These are phyloP conservation scores for Phytophthora podocarpi DNA, from an alignment of 352 stramenopile genomes.

Conservation along the genomic window DNA sequence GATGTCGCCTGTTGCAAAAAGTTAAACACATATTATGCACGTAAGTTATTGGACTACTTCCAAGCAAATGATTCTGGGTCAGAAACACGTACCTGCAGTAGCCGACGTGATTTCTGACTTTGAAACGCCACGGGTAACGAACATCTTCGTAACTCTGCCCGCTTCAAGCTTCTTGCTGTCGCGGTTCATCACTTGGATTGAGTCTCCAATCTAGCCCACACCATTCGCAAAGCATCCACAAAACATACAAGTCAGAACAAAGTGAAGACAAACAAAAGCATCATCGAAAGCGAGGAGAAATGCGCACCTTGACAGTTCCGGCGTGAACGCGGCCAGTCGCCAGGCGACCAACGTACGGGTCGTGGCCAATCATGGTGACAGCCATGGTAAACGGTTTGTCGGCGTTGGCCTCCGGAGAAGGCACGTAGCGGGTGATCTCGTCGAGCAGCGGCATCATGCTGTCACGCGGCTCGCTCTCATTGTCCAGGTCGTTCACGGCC, in stretches of 20 bases:
- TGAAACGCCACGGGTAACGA: slow-evolving; percentile 77
- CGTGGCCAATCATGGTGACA: slow-evolving; percentile 96
- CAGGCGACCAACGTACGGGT: slow-evolving; percentile 97
- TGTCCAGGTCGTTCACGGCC: slow-evolving; percentile 91
- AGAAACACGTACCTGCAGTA: slow-evolving; percentile 59
- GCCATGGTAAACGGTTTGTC: slow-evolving; percentile 93
- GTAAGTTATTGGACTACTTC: not conserved
- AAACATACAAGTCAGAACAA: slow-evolving; percentile 8
- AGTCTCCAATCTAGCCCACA: slow-evolving; percentile 71
- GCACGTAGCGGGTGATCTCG: slow-evolving; percentile 95
- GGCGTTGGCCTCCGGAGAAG: slow-evolving; percentile 84
- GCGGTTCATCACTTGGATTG: slow-evolving; percentile 90
- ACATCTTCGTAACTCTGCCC: slow-evolving; percentile 89
- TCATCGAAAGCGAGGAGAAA: not conserved
- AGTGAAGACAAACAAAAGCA: not conserved
- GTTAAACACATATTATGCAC: not conserved
- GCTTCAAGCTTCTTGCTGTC: slow-evolving; percentile 81
- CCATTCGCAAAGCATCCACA: not conserved
- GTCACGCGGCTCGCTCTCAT: slow-evolving; percentile 55
- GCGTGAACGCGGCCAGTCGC: slow-evolving; percentile 96
- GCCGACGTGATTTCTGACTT: slow-evolving; percentile 90
- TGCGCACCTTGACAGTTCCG: slow-evolving; percentile 81
- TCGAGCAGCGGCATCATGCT: slow-evolving; percentile 97
- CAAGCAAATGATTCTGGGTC: not conserved
- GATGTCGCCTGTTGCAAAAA: slow-evolving; percentile 90